Evolutionary conservation across 768 basidiomycete species (phyloP).

Genomic region (Boletus pseudo-olivaceus): DNA sequence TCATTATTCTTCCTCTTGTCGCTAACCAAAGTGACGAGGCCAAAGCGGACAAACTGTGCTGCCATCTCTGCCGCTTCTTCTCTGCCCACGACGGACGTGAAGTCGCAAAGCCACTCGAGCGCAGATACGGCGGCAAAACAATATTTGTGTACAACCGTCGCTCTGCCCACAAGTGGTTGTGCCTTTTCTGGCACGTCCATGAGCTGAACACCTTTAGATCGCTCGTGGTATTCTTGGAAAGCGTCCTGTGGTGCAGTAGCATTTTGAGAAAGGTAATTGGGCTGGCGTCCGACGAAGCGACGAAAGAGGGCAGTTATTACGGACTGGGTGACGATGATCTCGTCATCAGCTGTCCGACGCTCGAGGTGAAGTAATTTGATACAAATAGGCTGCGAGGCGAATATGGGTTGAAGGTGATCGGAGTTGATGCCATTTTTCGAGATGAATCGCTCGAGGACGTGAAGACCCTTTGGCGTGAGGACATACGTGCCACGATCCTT

Average conservation of each 20-base stretch:
- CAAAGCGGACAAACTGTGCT: slow-evolving; percentile 95
- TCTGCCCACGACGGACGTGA: slow-evolving; percentile 90
- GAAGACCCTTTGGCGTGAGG: slow-evolving; percentile 95
- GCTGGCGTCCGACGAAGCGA: slow-evolving; percentile 84
- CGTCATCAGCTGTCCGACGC: slow-evolving; percentile 87
- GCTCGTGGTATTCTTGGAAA: slow-evolving; percentile 74
- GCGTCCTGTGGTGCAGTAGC: slow-evolving; percentile 49
- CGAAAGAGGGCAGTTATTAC: slow-evolving; percentile 95
- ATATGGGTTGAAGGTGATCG: slow-evolving; percentile 87
- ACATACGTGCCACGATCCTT: slow-evolving; percentile 97
- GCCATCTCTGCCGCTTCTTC: slow-evolving; percentile 98
- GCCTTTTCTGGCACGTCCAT: slow-evolving; percentile 69
- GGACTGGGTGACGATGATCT: slow-evolving; percentile 92
- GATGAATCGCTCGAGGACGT: slow-evolving; percentile 99
- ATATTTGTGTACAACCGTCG: slow-evolving; percentile 50
- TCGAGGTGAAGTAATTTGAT: slow-evolving; percentile 98
- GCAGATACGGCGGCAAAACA: slow-evolving; percentile 87
- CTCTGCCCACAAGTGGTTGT: slow-evolving; percentile 47
- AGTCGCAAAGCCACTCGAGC: slow-evolving; percentile 97
- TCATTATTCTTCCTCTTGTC: slow-evolving; percentile 91
- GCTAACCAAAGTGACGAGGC: slow-evolving; percentile 83
- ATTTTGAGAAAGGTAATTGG: slow-evolving; percentile 66
- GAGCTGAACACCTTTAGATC: slow-evolving; percentile 68
- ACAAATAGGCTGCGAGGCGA: slow-evolving; percentile 90
- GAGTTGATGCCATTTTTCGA: slow-evolving; percentile 98